Evolutionary conservation across 2,329 filamentous ascomycete genomes (phyloP).

Genomic region (Cordyceps cateniannulata): DNA sequence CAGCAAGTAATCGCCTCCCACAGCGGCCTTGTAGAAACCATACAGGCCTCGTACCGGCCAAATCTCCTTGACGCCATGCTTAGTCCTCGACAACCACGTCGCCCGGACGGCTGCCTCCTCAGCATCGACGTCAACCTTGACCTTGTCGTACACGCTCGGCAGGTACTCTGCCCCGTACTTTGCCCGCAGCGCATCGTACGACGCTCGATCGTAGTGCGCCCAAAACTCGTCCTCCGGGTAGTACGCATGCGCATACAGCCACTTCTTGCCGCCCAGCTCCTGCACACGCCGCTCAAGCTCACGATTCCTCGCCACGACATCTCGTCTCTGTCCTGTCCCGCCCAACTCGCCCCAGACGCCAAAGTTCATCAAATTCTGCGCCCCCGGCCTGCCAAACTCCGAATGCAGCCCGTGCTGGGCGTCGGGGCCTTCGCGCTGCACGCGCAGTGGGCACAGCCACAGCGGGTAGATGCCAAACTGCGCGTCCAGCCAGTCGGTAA

Average conservation of each 20-base stretch:
- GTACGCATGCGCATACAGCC: conserved; percentile 64
- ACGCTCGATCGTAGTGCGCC: conserved; percentile 52
- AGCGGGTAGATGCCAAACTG: conserved; percentile 44
- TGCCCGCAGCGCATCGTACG: conserved; percentile 51
- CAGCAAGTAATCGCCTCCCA: conserved; percentile 41
- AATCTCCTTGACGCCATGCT: conserved; percentile 24
- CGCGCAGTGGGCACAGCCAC: conserved; percentile 48
- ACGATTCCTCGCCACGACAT: conserved; percentile 50
- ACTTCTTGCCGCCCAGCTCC: conserved; percentile 59
- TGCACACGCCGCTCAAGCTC: conserved; percentile 53
- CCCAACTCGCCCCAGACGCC: conserved; percentile 54
- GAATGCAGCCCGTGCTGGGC: conserved; percentile 42
- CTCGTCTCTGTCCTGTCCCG: conserved; percentile 29
- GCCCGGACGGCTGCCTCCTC: conserved; percentile 25
- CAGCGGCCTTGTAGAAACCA: conserved; percentile 38
- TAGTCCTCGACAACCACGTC: conserved; percentile 24
- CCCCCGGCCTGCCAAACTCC: conserved; percentile 32
- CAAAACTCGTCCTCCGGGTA: conserved; percentile 61
- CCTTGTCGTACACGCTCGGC: conserved; percentile 63
- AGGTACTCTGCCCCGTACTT: conserved; percentile 54
- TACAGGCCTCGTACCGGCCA: conserved; percentile 41
- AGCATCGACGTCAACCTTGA: conserved; percentile 42
- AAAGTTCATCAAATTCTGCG: conserved; percentile 49
- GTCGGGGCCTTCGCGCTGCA: conserved; percentile 35
- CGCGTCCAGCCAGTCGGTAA: conserved; percentile 41